Evolutionary conservation across 83 land plant genomes (phyloP), one percentile per base, ranked within the genome.

Genomic region (Thuja plicata): DNA sequence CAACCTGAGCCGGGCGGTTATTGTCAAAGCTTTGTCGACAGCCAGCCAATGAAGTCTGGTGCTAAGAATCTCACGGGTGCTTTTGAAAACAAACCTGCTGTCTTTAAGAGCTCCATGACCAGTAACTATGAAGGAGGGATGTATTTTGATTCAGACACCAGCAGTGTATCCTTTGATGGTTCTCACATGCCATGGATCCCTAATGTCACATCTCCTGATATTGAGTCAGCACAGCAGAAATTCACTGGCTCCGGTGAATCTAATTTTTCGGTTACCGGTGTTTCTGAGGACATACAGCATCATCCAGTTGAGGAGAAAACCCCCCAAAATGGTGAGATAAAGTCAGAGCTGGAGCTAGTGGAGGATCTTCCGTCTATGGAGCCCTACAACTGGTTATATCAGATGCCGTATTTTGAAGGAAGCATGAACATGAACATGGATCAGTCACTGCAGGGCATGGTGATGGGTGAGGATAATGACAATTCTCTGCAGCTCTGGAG

Each of bases 361-460:
- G 48, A 80, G 84, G 84, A 80, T 10, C n/a, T 80, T 43, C 84
- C 46, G 2, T 41, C 84, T 8, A 21, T 80, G 48, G 84, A 80
- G n/a, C 45, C 84, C 41, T 80, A 80, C 27, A 40, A 27, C 13
- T 80, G 84, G 84, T 80, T 34, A 21, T 80, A 21, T 43, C 84
- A 80, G 84, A 1, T 80, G 84, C 73, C 73, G 7, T 80, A 80
- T 80, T 80, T 80, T 43, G 84, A 80, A 27, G 84, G 48, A 66
- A 66, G 30, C 27, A 66, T 66, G 84, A 41, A 54, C 19, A 54
- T 54, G 57, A 54, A 10, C 48, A 40, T 41, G 84, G 84, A 80
- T 80, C 84, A 80, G 84, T 80, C 84, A n/a, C 12, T 80, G n/a
- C 84, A 80, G 48, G 84, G 84, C 11, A 24, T 79, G 40, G 46